phyloP scores from a whole-genome alignment of 1,284 basidiomycete species.

The Earliella scabrosa region DNA sequence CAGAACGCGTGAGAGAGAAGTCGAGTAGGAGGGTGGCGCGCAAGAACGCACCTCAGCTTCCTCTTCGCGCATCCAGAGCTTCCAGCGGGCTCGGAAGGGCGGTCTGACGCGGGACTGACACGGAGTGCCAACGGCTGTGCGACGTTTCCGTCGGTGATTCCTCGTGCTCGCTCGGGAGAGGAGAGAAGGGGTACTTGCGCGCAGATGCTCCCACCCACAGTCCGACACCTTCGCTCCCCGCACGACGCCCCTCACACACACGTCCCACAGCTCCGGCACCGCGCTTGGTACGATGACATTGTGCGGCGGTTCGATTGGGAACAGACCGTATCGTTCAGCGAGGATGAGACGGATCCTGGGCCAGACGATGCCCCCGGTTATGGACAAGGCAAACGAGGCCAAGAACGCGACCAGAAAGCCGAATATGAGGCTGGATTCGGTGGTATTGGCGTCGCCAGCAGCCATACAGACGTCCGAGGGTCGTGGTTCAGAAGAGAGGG shows the following conservation, averaged over 20 bases:
- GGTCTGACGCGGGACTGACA: neutral
- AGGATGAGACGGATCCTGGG: slow-evolving; percentile 7
- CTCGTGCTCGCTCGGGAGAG: neutral
- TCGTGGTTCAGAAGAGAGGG: neutral
- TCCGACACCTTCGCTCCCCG: slow-evolving; percentile 9
- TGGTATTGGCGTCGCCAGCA: neutral
- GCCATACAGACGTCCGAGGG: slow-evolving; percentile 7
- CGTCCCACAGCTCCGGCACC: slow-evolving; percentile 15
- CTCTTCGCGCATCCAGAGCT: slow-evolving; percentile 10
- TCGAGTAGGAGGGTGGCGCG: neutral
- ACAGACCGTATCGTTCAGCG: neutral
- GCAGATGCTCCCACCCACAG: slow-evolving; percentile 20
- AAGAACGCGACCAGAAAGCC: slow-evolving; percentile 19
- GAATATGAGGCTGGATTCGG: slow-evolving; percentile 17
- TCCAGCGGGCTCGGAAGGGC: slow-evolving; percentile 1
- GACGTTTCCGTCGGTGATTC: slow-evolving; percentile 2
- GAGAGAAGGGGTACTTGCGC: slow-evolving; percentile 16
- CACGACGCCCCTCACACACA: slow-evolving; percentile 13
- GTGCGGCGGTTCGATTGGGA: neutral
- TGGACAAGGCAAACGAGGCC: slow-evolving; percentile 10
- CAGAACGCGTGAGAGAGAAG: slow-evolving; percentile 13
- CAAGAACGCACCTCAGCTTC: slow-evolving; percentile 16
- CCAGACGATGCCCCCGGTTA: slow-evolving; percentile 16
- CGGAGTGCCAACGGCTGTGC: slow-evolving; percentile 22
- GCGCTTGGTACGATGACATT: neutral